phyloP scores from a whole-genome alignment of 2,329 filamentous ascomycete genomes.

The Tolypocladium pustulatum region DNA sequence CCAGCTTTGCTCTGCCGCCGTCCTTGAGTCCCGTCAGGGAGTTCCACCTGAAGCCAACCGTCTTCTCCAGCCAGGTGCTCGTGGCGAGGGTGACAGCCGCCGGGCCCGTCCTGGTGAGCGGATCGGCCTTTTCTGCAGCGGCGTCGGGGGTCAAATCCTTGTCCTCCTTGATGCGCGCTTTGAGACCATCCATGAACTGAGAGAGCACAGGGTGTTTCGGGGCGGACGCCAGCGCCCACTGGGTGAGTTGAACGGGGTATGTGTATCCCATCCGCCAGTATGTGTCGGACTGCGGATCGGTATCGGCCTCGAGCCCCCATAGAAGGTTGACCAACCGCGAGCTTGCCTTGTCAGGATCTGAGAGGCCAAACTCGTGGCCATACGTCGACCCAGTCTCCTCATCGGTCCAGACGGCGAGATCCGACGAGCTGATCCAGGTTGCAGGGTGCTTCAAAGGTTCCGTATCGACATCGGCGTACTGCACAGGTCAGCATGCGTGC shows the following conservation, averaged over 20 bases:
- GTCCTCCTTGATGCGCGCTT: slow-evolving; percentile 2
- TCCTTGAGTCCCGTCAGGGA: slow-evolving; percentile 10
- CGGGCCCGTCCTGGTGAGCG: slow-evolving; percentile 12
- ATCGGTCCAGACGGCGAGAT: slow-evolving; percentile 11
- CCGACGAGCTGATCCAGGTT: slow-evolving; percentile 9
- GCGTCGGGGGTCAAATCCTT: not conserved
- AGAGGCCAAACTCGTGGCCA: not conserved
- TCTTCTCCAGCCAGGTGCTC: slow-evolving; percentile 9
- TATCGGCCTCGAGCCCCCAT: slow-evolving; percentile 14
- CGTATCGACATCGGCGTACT: slow-evolving; percentile 15
- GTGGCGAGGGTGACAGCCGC: slow-evolving; percentile 12
- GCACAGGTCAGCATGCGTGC: slow-evolving; percentile 1
- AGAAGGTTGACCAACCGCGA: slow-evolving; percentile 10
- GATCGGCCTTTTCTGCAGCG: slow-evolving; percentile 5
- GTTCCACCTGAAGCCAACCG: slow-evolving; percentile 12
- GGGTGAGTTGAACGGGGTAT: slow-evolving; percentile 13
- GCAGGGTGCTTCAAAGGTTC: slow-evolving; percentile 12
- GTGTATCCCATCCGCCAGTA: slow-evolving; percentile 16
- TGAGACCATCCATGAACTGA: slow-evolving; percentile 10
- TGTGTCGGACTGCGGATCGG: slow-evolving; percentile 9
- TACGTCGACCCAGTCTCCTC: slow-evolving; percentile 7
- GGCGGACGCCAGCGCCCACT: slow-evolving; percentile 14
- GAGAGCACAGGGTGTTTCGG: slow-evolving; percentile 10
- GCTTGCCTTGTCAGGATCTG: not conserved
- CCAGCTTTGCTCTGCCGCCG: slow-evolving; percentile 11